These are phyloP conservation scores for Penicillium samsonianum DNA, from an alignment of 495 filamentous ascomycete species.

Conservation along the genomic window DNA sequence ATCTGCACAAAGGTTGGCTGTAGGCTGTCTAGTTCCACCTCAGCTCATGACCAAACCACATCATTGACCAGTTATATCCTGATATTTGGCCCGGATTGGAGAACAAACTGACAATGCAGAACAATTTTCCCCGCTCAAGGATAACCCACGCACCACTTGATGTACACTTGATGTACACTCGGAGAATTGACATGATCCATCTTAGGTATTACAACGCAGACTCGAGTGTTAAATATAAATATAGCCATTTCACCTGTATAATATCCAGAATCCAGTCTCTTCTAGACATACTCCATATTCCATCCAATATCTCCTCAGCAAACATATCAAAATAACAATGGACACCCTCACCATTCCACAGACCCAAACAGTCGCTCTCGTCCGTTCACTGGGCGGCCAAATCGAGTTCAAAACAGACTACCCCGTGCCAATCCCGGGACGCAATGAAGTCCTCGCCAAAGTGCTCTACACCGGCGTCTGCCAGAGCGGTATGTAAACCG, in stretches of 20 bases:
- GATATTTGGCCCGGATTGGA: neutral
- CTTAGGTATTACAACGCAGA: neutral
- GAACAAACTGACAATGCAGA: neutral
- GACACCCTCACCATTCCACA: constrained; percentile 32
- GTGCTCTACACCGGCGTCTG: constrained; percentile 53
- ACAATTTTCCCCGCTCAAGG: neutral
- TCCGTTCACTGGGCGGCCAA: constrained; percentile 42
- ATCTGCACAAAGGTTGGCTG: neutral
- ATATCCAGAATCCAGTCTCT: neutral
- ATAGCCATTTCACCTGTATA: neutral
- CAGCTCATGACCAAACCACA: neutral
- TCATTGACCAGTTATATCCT: neutral
- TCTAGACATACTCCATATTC: neutral
- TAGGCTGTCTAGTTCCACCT: neutral
- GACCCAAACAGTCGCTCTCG: constrained; percentile 50
- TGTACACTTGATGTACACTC: too few relatives aligned
- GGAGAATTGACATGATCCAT: neutral
- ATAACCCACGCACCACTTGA: neutral
- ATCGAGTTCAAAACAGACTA: constrained; percentile 50
- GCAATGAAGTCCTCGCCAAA: constrained; percentile 52
- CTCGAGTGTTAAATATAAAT: neutral
- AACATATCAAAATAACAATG: constrained; percentile 21
- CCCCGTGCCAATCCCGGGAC: constrained; percentile 44
- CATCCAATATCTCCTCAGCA: neutral
- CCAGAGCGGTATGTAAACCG: constrained; percentile 42